Evolutionary conservation across 1,284 basidiomycete species (phyloP), one percentile per base, ranked within the genome.

Genomic region (Marasmius fiardii): DNA sequence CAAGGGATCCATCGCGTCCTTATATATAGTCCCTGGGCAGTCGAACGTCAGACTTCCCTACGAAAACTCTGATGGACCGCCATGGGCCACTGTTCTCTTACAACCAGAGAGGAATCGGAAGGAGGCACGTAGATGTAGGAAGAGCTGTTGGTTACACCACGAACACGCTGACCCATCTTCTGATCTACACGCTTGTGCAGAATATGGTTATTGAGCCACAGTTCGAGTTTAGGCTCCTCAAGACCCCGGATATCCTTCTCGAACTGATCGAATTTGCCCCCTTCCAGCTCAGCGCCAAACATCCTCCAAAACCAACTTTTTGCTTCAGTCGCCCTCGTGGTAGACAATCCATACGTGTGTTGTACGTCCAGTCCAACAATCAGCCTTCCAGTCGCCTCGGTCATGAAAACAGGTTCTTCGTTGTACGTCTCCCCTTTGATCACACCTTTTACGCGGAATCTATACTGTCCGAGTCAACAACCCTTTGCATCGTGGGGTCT

Each of bases 291-390:
- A 16, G 39, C 39, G n/a, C 44, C 54, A 55, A 6, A 48, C 20
- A 34, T 55, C 54, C 35, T 55, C 51, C 14, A 55, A 48, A 2
- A 51, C 49, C n/a, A 11, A 37, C n/a, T n/a, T 21, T 34, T 12
- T 7, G 39, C 26, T n/a, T 24, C 37, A 4, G 24, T 11, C 4
- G 5, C 34, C 54, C 18, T 41, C 8, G n/a, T 18, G 11, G 39
- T 41, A 41, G 21, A 51, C 49, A 8, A 31, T 1, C 54, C 54
- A 55, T 0, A 55, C 48, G 23, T 48, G 33, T 1, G 54, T 43
- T 4, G 21, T 31, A 14, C 54, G 54, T 1, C 54, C 45, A 12
- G 37, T 51, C 14, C 3, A 5, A 31, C 18, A 12, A 4, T 55
- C 54, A 18, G 48, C 54, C 5, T 50, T 37, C 12, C 10, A 51